Evolutionary conservation across 441 rosid genomes (phyloP).

Genomic region (Manihot esculenta): DNA sequence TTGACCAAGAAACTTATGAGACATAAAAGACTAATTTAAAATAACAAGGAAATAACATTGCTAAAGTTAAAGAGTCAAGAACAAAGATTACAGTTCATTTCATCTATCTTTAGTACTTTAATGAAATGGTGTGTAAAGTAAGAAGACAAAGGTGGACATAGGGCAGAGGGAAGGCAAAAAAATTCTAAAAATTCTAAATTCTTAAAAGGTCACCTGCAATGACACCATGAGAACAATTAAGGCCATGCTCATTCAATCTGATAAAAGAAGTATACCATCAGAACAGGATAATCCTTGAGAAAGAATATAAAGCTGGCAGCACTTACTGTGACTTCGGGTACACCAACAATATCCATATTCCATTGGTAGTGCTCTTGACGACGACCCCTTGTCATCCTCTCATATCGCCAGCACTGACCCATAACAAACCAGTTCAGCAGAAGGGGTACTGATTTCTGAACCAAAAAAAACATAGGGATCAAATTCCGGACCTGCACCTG

Average conservation of each 20-base stretch:
- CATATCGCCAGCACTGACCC: conserved; percentile 98
- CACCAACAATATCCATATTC: conserved; percentile 97
- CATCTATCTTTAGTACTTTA: conserved; percentile 10
- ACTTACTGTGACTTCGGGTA: conserved; percentile 75
- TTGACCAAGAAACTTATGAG: too few species aligned
- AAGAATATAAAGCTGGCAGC: conserved; percentile 12
- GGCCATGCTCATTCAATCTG: too few species aligned
- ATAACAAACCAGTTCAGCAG: conserved; percentile 94
- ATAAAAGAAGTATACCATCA: too few species aligned
- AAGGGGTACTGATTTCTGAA: conserved; percentile 81
- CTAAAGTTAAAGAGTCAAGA: neutral
- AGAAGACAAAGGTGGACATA: too few species aligned
- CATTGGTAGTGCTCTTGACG: conserved; percentile 95
- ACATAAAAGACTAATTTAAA: too few species aligned
- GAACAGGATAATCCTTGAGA: too few species aligned
- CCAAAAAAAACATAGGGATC: conserved; percentile 54
- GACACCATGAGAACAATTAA: too few species aligned
- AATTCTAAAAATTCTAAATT: neutral
- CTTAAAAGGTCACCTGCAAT: too few species aligned
- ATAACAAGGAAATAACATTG: neutral
- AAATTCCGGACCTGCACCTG: conserved; percentile 61
- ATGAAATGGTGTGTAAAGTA: neutral
- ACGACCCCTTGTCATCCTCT: conserved; percentile 93
- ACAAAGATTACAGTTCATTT: too few species aligned
- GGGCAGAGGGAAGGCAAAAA: neutral